A percentile compares a stretch with the other conserved stretches of the same genome.
Conservation (phyloP, 495 filamentous ascomycete genomes). For the Hyaloscypha finlandica region DNA sequence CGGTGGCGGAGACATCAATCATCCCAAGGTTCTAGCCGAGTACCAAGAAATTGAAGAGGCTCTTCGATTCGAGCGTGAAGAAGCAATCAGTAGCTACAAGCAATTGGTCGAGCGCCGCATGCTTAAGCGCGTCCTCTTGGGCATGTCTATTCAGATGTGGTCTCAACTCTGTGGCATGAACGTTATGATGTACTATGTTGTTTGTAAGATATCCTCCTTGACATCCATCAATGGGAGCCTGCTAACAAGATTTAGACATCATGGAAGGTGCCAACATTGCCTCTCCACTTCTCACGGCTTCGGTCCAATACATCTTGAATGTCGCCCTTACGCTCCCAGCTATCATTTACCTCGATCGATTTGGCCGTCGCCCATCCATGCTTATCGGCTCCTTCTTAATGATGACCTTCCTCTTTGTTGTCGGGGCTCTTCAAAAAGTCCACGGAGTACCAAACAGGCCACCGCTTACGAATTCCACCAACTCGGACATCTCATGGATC, state of each 20-base stretch:
- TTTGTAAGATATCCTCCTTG: constrained; percentile 20
- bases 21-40: constrained; percentile 64
- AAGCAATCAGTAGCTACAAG: constrained; percentile 55
- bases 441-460: constrained; percentile 55
- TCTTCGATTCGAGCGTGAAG: constrained; percentile 61
- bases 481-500: constrained; percentile 58
- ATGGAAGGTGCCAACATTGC: constrained; percentile 68
- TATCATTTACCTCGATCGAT: constrained; percentile 56
- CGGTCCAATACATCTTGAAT: constrained; percentile 80
- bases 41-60: constrained; percentile 69
- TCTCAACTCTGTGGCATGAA: constrained; percentile 74
- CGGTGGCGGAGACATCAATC: constrained; percentile 57
- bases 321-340: constrained; percentile 64
- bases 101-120: constrained; percentile 62
- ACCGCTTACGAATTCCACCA: constrained; percentile 38
- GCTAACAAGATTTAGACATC: constrained; percentile 68
- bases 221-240: constrained; percentile 40
- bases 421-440: constrained; percentile 57
- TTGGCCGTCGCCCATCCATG: constrained; percentile 54
- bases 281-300: constrained; percentile 67
- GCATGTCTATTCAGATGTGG: constrained; percentile 78
- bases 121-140: constrained; percentile 67
- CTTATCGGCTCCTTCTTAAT: constrained; percentile 52
- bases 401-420: constrained; percentile 56
- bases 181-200: constrained; percentile 57